Base-by-base conservation (phyloP, 495 filamentous ascomycete species). In the Amorphotheca resinae region DNA sequence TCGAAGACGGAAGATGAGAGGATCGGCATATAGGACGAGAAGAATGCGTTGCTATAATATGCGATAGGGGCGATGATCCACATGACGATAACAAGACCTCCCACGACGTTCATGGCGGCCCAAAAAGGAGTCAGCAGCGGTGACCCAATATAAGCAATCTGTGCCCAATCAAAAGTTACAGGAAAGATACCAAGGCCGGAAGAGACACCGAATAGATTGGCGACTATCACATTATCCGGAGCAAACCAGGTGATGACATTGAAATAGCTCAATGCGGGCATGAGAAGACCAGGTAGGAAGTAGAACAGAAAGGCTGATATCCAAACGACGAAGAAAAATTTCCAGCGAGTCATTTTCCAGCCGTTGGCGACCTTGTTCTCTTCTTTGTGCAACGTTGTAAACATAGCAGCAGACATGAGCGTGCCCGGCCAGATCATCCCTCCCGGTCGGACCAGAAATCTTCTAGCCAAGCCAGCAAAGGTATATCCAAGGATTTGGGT, bases 341-440 rank as follows among this genome's bases (percentile, higher is more conserved):
- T 84, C 62, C 82, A 84, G 17, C 84, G 70, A 33, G 78, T 80
- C 35, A 94, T 82, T 11, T 49, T 68, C 87, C 87, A 94, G 1
- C 87, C 86, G 64, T 93, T 79, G 3, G 87, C 87, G 14, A 77
- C 61, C 34, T 71, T 71, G 54, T 93, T 93, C 38, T 81, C 76
- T 41, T 82, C 77, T 38, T 84, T 87, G 56, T 95, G 88, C 17
- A 95, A 65, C 0, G 87, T 88, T 2, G 76, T 79, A 50, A 94
- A 82, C 68, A 94, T 83, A 32, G 87, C 80, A 1, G 86, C 82
- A 33, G 87, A 88, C 59, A 87, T 85, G 22, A 95, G 66, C 3
- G 87, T 88, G 33, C 79, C 78, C 0, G 88, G 87, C 87, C 87
- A 95, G 12, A 94, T 82, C 85, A 95, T 93, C 14, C 84, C 79